Conservation (phyloP, 306 rosid genomes). For the Citrullus colocynthis region DNA sequence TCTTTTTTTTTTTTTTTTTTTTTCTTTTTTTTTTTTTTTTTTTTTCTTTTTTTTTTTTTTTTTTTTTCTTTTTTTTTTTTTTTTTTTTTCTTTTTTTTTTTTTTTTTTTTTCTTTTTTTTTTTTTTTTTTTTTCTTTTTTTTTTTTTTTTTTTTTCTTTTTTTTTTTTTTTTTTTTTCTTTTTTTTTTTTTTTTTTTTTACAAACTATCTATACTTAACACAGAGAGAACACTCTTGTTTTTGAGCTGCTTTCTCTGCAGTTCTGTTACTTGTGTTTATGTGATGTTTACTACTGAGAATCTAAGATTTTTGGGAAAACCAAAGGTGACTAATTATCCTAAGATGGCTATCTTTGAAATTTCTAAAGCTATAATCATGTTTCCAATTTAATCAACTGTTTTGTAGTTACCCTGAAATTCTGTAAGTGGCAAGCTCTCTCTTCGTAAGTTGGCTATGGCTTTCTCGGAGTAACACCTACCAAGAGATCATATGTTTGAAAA, state of each 20-base stretch:
- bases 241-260: neutral
- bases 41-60: neutral
- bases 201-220: neutral
- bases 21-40: neutral
- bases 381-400: too few species aligned
- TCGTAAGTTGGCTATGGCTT: too few species aligned
- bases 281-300: neutral
- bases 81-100: neutral
- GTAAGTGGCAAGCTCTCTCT: too few species aligned
- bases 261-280: constrained; percentile 1
- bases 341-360: too few species aligned
- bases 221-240: neutral
- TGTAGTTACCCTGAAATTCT: too few species aligned
- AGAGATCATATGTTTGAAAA: too few species aligned
- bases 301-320: neutral
- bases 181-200: neutral
- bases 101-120: neutral
- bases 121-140: neutral
- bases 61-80: neutral
- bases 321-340: too few species aligned
- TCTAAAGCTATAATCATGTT: too few species aligned
- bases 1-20: neutral
- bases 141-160: neutral
- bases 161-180: neutral
- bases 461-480: too few species aligned